These are phyloP conservation scores for Bretziella fagacearum DNA, from an alignment of 2,329 filamentous ascomycete genomes.

Conservation along the genomic window DNA sequence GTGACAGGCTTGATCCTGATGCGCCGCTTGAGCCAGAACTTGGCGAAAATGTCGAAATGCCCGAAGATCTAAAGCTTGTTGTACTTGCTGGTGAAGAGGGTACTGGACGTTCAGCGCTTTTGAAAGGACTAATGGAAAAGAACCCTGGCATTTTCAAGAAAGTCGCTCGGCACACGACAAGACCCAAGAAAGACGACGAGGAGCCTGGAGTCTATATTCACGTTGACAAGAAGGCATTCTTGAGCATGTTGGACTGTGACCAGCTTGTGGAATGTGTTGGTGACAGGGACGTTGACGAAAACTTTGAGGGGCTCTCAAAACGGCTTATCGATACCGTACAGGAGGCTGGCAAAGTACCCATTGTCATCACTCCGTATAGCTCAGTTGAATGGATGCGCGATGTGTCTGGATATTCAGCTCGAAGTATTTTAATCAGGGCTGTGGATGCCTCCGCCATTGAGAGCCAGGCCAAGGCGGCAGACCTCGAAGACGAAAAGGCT, in stretches of 20 bases:
- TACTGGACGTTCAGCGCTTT: conserved; percentile 45
- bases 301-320: background rate
- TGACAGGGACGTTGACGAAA: background rate
- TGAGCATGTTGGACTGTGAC: conserved; percentile 41
- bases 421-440: conserved; percentile 36
- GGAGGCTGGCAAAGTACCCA: conserved; percentile 40
- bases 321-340: conserved; percentile 23
- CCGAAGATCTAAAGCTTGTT: conserved; percentile 36
- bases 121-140: conserved; percentile 44
- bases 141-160: conserved; percentile 48
- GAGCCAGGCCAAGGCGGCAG: conserved; percentile 3
- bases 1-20: conserved; percentile 20
- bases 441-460: conserved; percentile 17
- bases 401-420: conserved; percentile 33
- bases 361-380: conserved; percentile 24
- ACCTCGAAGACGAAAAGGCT: conserved; percentile 2
- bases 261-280: conserved; percentile 36
- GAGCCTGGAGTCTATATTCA: conserved; percentile 37
- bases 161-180: conserved; percentile 38
- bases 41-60: conserved; percentile 21
- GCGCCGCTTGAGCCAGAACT: background rate
- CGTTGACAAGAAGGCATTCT: conserved; percentile 38
- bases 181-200: conserved; percentile 33
- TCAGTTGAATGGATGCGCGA: conserved; percentile 35
- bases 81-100: conserved; percentile 50